Base-by-base conservation (phyloP, 1,284 basidiomycete species). In the Athelia sp. region DNA sequence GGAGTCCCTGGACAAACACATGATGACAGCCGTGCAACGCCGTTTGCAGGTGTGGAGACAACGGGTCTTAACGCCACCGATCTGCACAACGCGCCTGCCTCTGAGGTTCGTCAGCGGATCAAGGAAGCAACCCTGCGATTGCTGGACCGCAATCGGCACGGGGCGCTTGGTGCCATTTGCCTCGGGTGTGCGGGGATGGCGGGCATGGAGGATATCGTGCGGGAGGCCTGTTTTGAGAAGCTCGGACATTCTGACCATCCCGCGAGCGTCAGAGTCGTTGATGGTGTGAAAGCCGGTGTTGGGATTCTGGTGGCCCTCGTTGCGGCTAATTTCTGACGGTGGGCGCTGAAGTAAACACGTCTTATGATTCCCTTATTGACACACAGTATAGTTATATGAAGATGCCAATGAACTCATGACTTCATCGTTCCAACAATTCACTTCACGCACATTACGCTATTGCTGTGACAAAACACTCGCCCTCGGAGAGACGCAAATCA, bases 111-210 rank as follows among this genome's bases (percentile, higher is more conserved):
- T 29, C 49, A 49, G n/a, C 56, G 59, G 23, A 69, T 78, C 34
- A 57, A 59, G 29, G 58, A 62, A 13, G 69, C 67, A 2, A 67
- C 68, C 4, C 57, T 56, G 43, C 50, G 54, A 29, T 42, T 64
- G 4, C 56, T 69, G 22, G 48, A 42, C 35, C 45, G 46, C 17
- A 47, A 49, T 26, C 8, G n/a, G 9, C 19, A 40, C 19, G 32
- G 38, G 19, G 42, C 32, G 19, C 46, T 49, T 9, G 36, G 46
- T 64, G 68, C 68, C 9, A 68, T 79, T 43, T 58, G 74, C 42
- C 63, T 78, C 45, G 74, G 76, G 0, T 77, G 75, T 50, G 75
- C 75, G 21, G 75, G 72, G 2, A 76, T 78, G 74, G 69, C 67
- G 1, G 75, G 74, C 6, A 68, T 76, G 63, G 69, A 72, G 43